Conservation (phyloP, 2,329 filamentous ascomycete species). For the Monilinia polystroma region DNA sequence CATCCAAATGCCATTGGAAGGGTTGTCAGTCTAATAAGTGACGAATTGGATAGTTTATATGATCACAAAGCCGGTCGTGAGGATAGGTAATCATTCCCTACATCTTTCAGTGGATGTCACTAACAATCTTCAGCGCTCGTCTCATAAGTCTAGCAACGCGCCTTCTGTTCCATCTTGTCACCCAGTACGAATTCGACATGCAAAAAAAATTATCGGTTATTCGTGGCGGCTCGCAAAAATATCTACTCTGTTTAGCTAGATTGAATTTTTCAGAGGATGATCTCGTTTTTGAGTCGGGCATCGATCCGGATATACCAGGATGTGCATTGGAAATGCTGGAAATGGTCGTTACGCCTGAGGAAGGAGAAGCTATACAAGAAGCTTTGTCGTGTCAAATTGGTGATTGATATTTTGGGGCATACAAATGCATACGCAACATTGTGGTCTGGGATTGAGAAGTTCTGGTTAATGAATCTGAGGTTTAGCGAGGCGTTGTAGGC, state of each 20-base stretch:
- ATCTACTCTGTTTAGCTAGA: conserved; percentile 75
- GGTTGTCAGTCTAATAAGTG: conserved; percentile 72
- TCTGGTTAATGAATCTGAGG: background rate
- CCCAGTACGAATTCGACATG: conserved; percentile 66
- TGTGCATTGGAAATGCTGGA: conserved; percentile 81
- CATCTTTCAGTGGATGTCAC: conserved; percentile 3
- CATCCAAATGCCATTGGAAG: conserved; percentile 72
- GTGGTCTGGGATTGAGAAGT: background rate
- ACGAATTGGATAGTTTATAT: conserved; percentile 65
- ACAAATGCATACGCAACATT: background rate
- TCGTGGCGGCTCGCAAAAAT: conserved; percentile 75
- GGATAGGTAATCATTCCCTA: conserved; percentile 42
- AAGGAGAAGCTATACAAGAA: conserved; percentile 56
- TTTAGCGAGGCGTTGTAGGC: background rate
- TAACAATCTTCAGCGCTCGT: conserved; percentile 38
- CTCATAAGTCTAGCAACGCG: conserved; percentile 60
- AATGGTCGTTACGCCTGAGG: conserved; percentile 75
- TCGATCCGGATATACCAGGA: conserved; percentile 75
- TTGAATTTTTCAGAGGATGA: conserved; percentile 83
- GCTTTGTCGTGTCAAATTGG: conserved; percentile 35
- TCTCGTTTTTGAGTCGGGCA: conserved; percentile 70
- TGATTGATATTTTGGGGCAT: background rate
- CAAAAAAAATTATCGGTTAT: conserved; percentile 68
- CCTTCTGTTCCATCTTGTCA: conserved; percentile 60
- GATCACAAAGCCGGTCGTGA: conserved; percentile 43